phyloP scores from a whole-genome alignment of 805 yeast species.

The Candida orba region DNA sequence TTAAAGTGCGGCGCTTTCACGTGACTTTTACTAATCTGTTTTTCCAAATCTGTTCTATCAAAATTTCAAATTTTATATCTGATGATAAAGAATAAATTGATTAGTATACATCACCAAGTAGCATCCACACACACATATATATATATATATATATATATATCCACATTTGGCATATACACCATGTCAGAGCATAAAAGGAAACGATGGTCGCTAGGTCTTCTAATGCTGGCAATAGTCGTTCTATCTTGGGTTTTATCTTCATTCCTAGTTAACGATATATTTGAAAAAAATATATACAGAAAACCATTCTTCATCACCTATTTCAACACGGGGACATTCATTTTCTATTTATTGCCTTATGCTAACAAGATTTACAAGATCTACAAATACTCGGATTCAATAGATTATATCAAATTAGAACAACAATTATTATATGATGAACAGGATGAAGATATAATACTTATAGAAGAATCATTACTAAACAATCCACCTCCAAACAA shows the following conservation, averaged over 20 bases:
- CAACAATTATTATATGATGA: slow-evolving; percentile 11
- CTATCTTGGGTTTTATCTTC: slow-evolving; percentile 88
- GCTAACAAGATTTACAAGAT: slow-evolving; percentile 21
- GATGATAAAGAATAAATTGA: too few relatives aligned
- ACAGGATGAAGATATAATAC: slow-evolving; percentile 5
- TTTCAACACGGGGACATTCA: slow-evolving; percentile 80
- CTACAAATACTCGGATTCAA: slow-evolving; percentile 24
- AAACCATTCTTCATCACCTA: slow-evolving; percentile 94
- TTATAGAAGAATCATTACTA: slow-evolving; percentile 24
- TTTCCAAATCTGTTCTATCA: too few relatives aligned
- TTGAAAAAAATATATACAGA: slow-evolving; percentile 60
- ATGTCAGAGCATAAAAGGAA: slow-evolving; percentile 13
- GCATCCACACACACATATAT: too few relatives aligned
- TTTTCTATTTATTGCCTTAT: slow-evolving; percentile 67
- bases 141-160: too few relatives aligned
- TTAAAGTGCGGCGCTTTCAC: background rate
- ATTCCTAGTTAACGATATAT: slow-evolving; percentile 70
- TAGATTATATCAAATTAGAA: slow-evolving; percentile 20
- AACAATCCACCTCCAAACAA: slow-evolving; percentile 13
- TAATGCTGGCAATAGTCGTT: slow-evolving; percentile 68
- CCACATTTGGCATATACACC: too few relatives aligned
- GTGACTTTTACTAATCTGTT: slow-evolving; percentile 1
- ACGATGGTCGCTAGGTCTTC: slow-evolving; percentile 70
- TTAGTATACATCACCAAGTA: background rate
- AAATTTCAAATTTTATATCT: background rate